Conservation (phyloP, 2,329 filamentous ascomycete genomes). For the Neopestalotiopsis sp. region DNA sequence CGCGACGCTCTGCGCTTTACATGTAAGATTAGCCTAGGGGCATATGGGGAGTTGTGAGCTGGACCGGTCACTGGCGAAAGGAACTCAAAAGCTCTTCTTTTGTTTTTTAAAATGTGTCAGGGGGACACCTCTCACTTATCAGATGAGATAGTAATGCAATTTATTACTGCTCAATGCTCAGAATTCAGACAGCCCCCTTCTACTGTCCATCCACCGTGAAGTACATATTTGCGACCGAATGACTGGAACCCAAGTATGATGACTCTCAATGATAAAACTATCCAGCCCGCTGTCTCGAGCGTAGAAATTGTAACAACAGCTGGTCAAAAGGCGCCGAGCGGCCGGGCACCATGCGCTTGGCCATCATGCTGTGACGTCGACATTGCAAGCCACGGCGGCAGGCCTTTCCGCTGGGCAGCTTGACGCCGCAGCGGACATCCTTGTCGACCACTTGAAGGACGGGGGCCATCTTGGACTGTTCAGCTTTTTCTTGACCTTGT, state of each 20-base stretch:
- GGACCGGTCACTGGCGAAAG: neutral
- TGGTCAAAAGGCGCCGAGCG: neutral
- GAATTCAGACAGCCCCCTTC: neutral
- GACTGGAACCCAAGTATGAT: no score
- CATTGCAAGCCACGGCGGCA: neutral
- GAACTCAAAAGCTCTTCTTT: conserved; percentile 10
- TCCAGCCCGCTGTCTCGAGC: no score
- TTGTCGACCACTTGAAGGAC: no score
- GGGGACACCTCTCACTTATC: neutral
- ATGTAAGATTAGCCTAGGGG: conserved; percentile 11
- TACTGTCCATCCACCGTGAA: neutral
- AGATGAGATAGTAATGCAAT: conserved; percentile 11
- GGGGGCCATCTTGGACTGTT: no score
- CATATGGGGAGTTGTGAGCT: conserved; percentile 9
- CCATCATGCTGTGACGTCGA: neutral
- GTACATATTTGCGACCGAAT: no score
- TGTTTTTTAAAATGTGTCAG: conserved; percentile 5
- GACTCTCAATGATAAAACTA: no score
- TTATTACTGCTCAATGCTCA: neutral
- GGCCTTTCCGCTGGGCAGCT: no score
- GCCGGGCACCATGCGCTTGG: neutral
- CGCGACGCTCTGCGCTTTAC: neutral
- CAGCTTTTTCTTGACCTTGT: no score
- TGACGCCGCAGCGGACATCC: no score
- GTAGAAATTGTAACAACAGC: neutral